Percentiles rank a stretch among this genome's conserved stretches.
phyloP scores from a whole-genome alignment of 2,329 filamentous ascomycete genomes.

The Aureobasidium subglaciale region DNA sequence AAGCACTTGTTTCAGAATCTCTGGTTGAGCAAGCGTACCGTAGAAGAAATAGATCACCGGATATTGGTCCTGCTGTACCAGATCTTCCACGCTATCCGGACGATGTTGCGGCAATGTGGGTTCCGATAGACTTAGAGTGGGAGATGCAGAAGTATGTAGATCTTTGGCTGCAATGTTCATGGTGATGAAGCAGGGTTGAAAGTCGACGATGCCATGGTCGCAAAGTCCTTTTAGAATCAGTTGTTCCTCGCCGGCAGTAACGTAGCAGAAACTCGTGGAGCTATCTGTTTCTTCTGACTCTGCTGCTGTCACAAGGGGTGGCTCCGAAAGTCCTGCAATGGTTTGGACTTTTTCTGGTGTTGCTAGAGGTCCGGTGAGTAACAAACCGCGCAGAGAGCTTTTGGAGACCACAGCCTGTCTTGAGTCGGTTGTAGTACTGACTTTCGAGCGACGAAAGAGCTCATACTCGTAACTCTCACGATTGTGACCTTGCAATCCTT shows the following conservation, averaged over 20 bases:
- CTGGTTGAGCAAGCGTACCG: not conserved
- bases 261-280: not conserved
- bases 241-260: not conserved
- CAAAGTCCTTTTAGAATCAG: not conserved
- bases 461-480: constrained; percentile 4
- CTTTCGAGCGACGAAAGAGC: not conserved
- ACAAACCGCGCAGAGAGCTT: not conserved
- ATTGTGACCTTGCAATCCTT: constrained; percentile 2
- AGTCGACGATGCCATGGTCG: not conserved
- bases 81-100: not conserved
- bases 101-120: not conserved
- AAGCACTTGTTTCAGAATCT: not conserved
- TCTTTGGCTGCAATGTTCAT: constrained; percentile 1
- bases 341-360: not conserved
- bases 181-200: not conserved
- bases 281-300: not conserved
- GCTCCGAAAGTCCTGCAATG: not conserved
- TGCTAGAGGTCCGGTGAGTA: not conserved
- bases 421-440: not conserved
- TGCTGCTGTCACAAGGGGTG: not conserved
- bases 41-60: not conserved
- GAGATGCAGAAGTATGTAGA: not conserved
- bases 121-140: not conserved
- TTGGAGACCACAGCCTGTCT: not conserved
- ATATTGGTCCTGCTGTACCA: not conserved